Evolutionary conservation across 139 green algal species (phyloP), one percentile per base, ranked within the genome.

Genomic region (Volvox africanus): DNA sequence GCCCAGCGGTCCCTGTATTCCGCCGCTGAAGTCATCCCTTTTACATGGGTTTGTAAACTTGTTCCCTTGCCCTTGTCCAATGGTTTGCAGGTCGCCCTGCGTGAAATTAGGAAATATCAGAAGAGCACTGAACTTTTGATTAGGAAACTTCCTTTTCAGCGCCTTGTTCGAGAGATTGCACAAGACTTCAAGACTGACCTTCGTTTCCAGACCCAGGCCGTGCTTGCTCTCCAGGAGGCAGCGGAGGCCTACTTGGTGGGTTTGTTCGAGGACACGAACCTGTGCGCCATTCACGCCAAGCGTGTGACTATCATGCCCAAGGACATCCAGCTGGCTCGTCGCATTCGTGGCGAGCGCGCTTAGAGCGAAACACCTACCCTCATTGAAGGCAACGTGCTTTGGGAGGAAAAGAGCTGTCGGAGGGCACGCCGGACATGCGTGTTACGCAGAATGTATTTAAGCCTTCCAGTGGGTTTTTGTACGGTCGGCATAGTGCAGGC

Each of bases 241-340:
- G 84, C 84, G 5, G 97, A 99, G 95, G 97, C 97, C 26, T 99
- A 98, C 94, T 94, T 99, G 91, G 97, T 99, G 32, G 97, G 97
- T 83, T 95, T 99, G 89, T 99, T 99, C 77, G 97, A 99, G 95
- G 98, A 99, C 96, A 99, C 98, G 94, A 99, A 99, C 95, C 93
- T 99, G 92, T 98, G 94, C 87, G 96, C 96, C 50, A 97, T 97
- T 88, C 96, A 99, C 94, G 96, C 96, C 90, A 98, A 98, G 94
- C 95, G 96, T 18, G 97, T 99, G 36, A 99, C 97, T 67, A 98
- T 99, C 93, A 97, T 98, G 96, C 96, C 97, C 80, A 99, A 98
- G 92, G 97, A 99, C 95, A 98, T 99, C 84, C 97, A 99, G 94
- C 92, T 99, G 93, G 97, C 97, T n/a, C 93, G 96, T 87, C 95